Percentiles rank a stretch among this genome's conserved stretches.
Conservation (phyloP, 2,329 filamentous ascomycete species). For the Penicillium sp. region DNA sequence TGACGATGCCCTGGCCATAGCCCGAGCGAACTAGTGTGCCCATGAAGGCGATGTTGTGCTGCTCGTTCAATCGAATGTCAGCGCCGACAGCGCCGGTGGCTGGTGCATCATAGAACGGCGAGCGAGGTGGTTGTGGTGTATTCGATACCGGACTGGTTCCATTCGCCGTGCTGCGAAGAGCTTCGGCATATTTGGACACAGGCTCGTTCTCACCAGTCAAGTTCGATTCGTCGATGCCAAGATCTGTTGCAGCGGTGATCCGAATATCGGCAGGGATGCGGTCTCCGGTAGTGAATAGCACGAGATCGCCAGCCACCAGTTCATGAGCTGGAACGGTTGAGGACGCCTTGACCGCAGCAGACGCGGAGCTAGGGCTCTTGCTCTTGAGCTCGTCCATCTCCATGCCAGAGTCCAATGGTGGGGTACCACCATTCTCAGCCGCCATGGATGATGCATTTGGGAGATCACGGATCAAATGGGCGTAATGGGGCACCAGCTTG, state of each 20-base stretch:
- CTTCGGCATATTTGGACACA: constrained; percentile 73
- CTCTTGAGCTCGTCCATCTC: constrained; percentile 51
- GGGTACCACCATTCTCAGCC: constrained; percentile 23
- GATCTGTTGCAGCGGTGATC: constrained; percentile 84
- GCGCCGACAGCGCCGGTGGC: constrained; percentile 62
- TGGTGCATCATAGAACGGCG: constrained; percentile 61
- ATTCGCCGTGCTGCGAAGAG: constrained; percentile 46
- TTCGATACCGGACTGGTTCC: constrained; percentile 36
- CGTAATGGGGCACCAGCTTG: constrained; percentile 90
- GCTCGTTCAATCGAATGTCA: constrained; percentile 70
- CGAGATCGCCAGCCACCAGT: constrained; percentile 87
- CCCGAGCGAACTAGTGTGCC: constrained; percentile 93
- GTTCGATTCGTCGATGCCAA: constrained; percentile 96
- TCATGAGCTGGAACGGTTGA: constrained; percentile 83
- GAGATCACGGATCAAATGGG: constrained; percentile 78
- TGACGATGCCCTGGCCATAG: constrained; percentile 94
- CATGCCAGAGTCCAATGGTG: constrained; percentile 33
- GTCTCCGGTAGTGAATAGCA: constrained; percentile 93
- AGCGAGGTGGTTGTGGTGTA: constrained; percentile 45
- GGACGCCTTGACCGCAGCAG: constrained; percentile 71
- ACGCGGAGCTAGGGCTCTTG: constrained; percentile 55
- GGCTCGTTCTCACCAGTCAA: constrained; percentile 96
- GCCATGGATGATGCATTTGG: constrained; percentile 23
- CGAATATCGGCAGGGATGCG: constrained; percentile 94
- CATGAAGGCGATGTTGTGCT: constrained; percentile 96